Conservation (phyloP, 495 filamentous ascomycete genomes). For the Neurospora sp. region DNA sequence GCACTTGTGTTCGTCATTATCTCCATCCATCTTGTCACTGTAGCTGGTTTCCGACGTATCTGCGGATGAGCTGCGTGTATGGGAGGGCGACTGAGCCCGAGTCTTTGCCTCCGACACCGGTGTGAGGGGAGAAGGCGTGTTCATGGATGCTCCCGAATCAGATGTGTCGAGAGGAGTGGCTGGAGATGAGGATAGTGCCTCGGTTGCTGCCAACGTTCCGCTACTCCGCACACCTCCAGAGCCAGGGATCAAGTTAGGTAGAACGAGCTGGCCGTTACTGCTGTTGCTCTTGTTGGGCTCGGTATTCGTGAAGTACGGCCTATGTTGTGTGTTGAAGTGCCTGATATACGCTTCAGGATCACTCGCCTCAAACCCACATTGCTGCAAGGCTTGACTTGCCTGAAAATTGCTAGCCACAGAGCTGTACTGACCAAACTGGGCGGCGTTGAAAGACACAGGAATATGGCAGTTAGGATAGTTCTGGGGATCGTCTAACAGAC, state of each 20-base stretch:
- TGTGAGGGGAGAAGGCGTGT: slow-evolving; percentile 19
- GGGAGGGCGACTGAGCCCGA: slow-evolving; percentile 1
- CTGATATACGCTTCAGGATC: slow-evolving; percentile 19
- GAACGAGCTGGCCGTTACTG: neutral
- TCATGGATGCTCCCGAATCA: slow-evolving; percentile 17
- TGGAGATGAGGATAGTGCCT: slow-evolving; percentile 15
- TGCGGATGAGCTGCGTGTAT: slow-evolving; percentile 10
- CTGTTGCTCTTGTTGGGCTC: neutral
- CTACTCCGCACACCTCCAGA: neutral
- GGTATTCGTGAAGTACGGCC: slow-evolving; percentile 10
- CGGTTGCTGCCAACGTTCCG: slow-evolving; percentile 6
- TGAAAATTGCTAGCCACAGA: slow-evolving; percentile 5
- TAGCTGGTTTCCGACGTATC: slow-evolving; percentile 5
- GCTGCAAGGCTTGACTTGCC: slow-evolving; percentile 10
- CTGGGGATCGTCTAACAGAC: slow-evolving; percentile 19
- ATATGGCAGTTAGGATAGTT: slow-evolving; percentile 20
- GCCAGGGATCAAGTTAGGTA: neutral
- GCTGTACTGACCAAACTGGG: slow-evolving; percentile 13
- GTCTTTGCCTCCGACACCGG: slow-evolving; percentile 15
- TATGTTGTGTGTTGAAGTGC: slow-evolving; percentile 23
- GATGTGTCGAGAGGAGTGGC: slow-evolving; percentile 18
- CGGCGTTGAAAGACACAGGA: slow-evolving; percentile 8
- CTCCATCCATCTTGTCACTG: neutral
- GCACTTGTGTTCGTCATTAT: slow-evolving; percentile 18
- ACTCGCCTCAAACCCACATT: slow-evolving; percentile 21